Conservation (phyloP, 495 filamentous ascomycete species). For the Chaetomium tenue region DNA sequence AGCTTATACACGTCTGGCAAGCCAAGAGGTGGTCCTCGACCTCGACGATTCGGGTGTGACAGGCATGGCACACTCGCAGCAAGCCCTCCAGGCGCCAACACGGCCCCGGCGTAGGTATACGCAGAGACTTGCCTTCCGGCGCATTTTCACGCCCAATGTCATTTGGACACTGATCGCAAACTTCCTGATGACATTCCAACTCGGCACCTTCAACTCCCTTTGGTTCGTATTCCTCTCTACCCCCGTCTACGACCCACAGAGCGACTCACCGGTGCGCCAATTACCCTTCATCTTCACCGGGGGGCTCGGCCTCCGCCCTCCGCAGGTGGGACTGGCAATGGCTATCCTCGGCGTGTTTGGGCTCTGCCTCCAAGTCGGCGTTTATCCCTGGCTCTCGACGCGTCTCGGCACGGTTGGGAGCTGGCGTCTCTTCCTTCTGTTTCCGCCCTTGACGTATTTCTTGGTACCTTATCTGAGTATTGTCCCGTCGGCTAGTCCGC, state of each 20-base stretch:
- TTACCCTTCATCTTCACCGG: slow-evolving; percentile 77
- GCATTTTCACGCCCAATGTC: slow-evolving; percentile 80
- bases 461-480: slow-evolving; percentile 70
- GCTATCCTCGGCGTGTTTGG: slow-evolving; percentile 75
- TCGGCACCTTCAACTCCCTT: slow-evolving; percentile 79
- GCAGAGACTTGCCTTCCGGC: slow-evolving; percentile 60
- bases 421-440: slow-evolving; percentile 64
- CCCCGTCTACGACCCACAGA: slow-evolving; percentile 59
- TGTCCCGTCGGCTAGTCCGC: slow-evolving; percentile 59
- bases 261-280: slow-evolving; percentile 41
- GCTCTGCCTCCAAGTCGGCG: slow-evolving; percentile 70
- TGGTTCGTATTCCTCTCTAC: slow-evolving; percentile 85
- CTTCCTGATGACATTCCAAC: slow-evolving; percentile 70
- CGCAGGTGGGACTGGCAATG: slow-evolving; percentile 72
- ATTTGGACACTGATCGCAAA: slow-evolving; percentile 61
- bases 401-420: slow-evolving; percentile 65
- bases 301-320: slow-evolving; percentile 72
- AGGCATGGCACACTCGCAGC: neutral
- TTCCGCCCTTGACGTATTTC: slow-evolving; percentile 73
- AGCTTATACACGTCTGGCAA: slow-evolving; percentile 25
- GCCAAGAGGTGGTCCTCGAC: slow-evolving; percentile 20
- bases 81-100: slow-evolving; percentile 10
- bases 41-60: slow-evolving; percentile 35
- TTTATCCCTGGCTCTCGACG: slow-evolving; percentile 69
- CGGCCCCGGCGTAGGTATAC: slow-evolving; percentile 36